Evolutionary conservation across 768 basidiomycete species (phyloP).

Genomic region (Pluteus cervinus): DNA sequence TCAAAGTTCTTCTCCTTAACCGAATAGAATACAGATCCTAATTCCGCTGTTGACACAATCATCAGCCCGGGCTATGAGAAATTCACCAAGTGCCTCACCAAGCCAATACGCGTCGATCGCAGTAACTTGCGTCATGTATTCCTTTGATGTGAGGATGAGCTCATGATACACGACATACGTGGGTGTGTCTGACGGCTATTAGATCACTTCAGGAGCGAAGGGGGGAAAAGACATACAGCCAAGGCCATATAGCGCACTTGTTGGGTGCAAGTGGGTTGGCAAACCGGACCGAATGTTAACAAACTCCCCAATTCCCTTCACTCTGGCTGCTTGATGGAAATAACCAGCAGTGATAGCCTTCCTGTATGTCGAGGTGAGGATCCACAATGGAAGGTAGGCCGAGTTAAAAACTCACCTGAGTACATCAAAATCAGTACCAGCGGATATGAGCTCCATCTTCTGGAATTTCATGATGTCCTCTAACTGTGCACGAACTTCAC

Average conservation of each 20-base stretch:
- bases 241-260: slow-evolving; percentile 92
- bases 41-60: slow-evolving; percentile 54
- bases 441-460: slow-evolving; percentile 90
- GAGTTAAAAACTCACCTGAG: slow-evolving; percentile 42
- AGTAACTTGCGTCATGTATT: slow-evolving; percentile 99
- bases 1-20: slow-evolving; percentile 98
- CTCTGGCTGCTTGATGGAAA: slow-evolving; percentile 97
- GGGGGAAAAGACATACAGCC: slow-evolving; percentile 60
- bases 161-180: slow-evolving; percentile 98
- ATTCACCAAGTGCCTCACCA: slow-evolving; percentile 40
- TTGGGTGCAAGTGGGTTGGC: slow-evolving; percentile 94
- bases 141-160: slow-evolving; percentile 89
- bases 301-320: slow-evolving; percentile 99
- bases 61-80: slow-evolving; percentile 5
- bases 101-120: slow-evolving; percentile 97
- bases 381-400: not conserved
- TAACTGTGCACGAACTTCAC: slow-evolving; percentile 92
- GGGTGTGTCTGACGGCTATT: slow-evolving; percentile 65
- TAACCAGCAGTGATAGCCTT: slow-evolving; percentile 98
- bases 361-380: slow-evolving; percentile 30
- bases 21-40: slow-evolving; percentile 95
- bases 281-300: slow-evolving; percentile 94
- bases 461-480: slow-evolving; percentile 99
- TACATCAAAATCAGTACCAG: slow-evolving; percentile 93
- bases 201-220: slow-evolving; percentile 8